Conservation (phyloP, 2,329 filamentous ascomycete species). For the Diaporthe batatas region DNA sequence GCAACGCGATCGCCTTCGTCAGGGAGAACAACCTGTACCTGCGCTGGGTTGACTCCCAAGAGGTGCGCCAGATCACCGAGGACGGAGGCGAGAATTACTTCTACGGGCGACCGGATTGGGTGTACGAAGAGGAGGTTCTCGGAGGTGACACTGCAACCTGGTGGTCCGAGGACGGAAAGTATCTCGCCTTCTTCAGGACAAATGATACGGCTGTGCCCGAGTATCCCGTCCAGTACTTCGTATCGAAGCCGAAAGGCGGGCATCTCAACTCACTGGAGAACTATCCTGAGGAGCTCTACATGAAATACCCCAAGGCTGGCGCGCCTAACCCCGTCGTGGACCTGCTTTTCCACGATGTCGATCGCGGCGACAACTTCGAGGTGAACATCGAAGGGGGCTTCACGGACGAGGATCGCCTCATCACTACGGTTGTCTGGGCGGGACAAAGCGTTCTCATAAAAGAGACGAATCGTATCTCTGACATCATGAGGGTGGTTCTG, state of each 20-base stretch:
- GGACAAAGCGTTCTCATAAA: constrained; percentile 87
- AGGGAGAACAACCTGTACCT: constrained; percentile 91
- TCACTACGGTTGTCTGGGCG: constrained; percentile 94
- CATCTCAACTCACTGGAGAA: constrained; percentile 80
- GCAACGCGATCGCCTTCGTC: constrained; percentile 90
- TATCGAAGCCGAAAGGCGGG: constrained; percentile 85
- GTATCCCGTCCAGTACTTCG: constrained; percentile 93
- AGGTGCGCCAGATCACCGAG: constrained; percentile 80
- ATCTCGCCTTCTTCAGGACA: constrained; percentile 90
- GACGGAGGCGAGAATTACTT: constrained; percentile 92
- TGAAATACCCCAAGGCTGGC: constrained; percentile 98
- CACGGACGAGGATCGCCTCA: constrained; percentile 83
- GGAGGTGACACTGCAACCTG: constrained; percentile 85
- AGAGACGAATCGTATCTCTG: constrained; percentile 94
- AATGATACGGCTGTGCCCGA: constrained; percentile 94
- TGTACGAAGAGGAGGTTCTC: constrained; percentile 91
- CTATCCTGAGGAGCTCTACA: constrained; percentile 89
- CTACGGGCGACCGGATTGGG: constrained; percentile 98
- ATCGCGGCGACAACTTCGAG: constrained; percentile 81
- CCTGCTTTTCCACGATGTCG: constrained; percentile 88
- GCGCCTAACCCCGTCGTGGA: constrained; percentile 93
- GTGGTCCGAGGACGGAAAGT: constrained; percentile 94
- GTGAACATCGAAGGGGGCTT: constrained; percentile 85
- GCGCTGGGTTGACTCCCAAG: constrained; percentile 70
- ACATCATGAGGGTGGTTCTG: constrained; percentile 87